These are phyloP conservation scores for Lophium mytilinum DNA, from an alignment of 495 filamentous ascomycete species.

Conservation along the genomic window DNA sequence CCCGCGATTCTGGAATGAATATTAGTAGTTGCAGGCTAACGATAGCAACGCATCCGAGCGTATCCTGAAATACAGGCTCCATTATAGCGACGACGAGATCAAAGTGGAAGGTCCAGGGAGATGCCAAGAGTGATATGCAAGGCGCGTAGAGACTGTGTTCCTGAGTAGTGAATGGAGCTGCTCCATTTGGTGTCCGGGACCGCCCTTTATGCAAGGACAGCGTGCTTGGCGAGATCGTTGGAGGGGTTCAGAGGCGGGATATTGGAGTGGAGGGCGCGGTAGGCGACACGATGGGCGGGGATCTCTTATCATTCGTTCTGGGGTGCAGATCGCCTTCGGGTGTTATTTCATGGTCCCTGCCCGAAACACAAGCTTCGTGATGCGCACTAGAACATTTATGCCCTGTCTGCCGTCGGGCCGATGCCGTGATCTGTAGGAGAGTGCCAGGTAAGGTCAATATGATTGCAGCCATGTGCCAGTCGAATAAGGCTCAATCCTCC, in stretches of 20 bases:
- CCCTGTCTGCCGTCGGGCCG: no score
- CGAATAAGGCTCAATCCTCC: no score
- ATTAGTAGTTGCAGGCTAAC: neutral
- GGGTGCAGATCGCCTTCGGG: neutral
- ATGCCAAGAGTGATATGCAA: neutral
- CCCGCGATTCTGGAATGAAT: neutral
- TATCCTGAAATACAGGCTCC: neutral
- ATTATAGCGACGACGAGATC: neutral
- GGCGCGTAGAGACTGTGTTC: neutral
- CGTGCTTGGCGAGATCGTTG: neutral
- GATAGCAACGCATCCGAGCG: neutral
- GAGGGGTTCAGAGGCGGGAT: neutral
- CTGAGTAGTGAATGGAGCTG: neutral
- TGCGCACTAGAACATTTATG: no score
- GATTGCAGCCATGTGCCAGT: no score
- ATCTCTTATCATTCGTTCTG: slow-evolving; percentile 1
- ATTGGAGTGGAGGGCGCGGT: neutral
- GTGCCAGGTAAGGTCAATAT: no score
- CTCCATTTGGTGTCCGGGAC: neutral
- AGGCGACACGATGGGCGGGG: neutral
- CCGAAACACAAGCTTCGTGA: no score
- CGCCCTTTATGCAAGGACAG: neutral
- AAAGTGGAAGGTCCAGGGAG: neutral
- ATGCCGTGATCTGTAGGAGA: no score
- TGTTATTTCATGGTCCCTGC: no score